A percentile compares a stretch with the other conserved stretches of the same genome.
Conservation (phyloP, 2,329 filamentous ascomycete species). For the Aaosphaeria arxii region DNA sequence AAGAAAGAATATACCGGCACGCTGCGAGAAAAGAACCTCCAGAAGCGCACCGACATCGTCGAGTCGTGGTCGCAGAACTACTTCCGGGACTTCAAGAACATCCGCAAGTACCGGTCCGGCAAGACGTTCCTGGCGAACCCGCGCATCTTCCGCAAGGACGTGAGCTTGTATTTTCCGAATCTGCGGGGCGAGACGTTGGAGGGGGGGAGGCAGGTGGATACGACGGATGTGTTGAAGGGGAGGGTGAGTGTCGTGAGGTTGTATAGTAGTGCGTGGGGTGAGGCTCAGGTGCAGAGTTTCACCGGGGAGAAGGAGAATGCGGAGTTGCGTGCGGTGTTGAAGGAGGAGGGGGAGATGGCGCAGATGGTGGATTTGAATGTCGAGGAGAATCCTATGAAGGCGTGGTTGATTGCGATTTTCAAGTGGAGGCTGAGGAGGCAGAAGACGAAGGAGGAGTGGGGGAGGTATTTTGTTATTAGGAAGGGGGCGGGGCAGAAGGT, state of each 20-base stretch:
- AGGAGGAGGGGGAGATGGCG: conserved; percentile 50
- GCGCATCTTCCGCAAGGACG: conserved; percentile 76
- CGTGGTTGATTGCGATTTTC: conserved; percentile 56
- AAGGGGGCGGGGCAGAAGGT: conserved; percentile 56
- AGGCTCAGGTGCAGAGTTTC: conserved; percentile 75
- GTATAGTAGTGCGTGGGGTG: conserved; percentile 82
- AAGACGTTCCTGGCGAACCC: conserved; percentile 89
- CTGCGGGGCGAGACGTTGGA: conserved; percentile 73
- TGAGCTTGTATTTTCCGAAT: conserved; percentile 91
- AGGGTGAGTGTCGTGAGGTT: conserved; percentile 76
- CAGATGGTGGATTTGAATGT: conserved; percentile 87
- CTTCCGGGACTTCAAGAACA: conserved; percentile 91
- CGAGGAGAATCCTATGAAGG: conserved; percentile 72
- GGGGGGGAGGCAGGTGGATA: conserved; percentile 53
- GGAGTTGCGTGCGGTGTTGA: conserved; percentile 62
- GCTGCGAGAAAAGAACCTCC: conserved; percentile 56
- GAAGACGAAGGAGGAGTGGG: conserved; percentile 51
- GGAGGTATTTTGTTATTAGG: conserved; percentile 58
- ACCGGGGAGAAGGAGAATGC: conserved; percentile 62
- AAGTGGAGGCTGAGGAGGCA: conserved; percentile 49
- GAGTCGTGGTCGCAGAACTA: conserved; percentile 81
- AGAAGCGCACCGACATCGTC: conserved; percentile 70
- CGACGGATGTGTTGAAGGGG: conserved; percentile 70
- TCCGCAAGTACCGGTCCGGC: conserved; percentile 71
- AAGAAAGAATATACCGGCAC: conserved; percentile 31